Percentiles rank a stretch among this genome's conserved stretches.
Evolutionary conservation across 2,329 filamentous ascomycete genomes (phyloP).

Genomic region (Fusarium longipes): DNA sequence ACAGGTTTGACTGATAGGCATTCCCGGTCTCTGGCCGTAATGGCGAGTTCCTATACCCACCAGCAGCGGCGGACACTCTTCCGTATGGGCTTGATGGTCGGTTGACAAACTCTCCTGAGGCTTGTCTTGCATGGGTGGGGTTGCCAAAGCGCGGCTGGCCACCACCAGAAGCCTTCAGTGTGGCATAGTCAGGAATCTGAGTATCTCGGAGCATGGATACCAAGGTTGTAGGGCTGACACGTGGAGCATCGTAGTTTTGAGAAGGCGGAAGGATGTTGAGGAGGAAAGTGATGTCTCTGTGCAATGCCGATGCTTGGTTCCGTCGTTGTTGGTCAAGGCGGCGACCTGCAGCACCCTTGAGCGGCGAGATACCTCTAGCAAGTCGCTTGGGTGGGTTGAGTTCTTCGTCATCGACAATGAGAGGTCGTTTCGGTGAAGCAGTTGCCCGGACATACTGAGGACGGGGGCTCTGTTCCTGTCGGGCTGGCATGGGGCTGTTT

Average conservation of each 20-base stretch:
- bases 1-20: slow-evolving; percentile 46
- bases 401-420: slow-evolving; percentile 77
- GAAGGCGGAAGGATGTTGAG: slow-evolving; percentile 80
- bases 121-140: slow-evolving; percentile 54
- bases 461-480: slow-evolving; percentile 58
- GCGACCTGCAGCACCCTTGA: slow-evolving; percentile 90
- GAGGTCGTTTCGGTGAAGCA: slow-evolving; percentile 71
- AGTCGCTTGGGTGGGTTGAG: slow-evolving; percentile 84
- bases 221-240: slow-evolving; percentile 77
- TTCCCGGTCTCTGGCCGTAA: slow-evolving; percentile 59
- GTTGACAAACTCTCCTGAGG: slow-evolving; percentile 57
- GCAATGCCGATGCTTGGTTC: slow-evolving; percentile 74
- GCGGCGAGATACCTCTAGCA: slow-evolving; percentile 86
- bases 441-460: slow-evolving; percentile 60
- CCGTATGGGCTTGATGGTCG: slow-evolving; percentile 63
- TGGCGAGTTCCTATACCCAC: slow-evolving; percentile 64
- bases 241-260: slow-evolving; percentile 75
- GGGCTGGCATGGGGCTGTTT: slow-evolving; percentile 56
- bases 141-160: slow-evolving; percentile 52
- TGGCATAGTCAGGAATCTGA: slow-evolving; percentile 69
- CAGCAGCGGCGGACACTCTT: slow-evolving; percentile 54
- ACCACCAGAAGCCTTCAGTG: slow-evolving; percentile 62
- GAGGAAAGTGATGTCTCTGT: slow-evolving; percentile 73
- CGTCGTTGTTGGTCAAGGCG: slow-evolving; percentile 82
- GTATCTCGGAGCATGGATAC: slow-evolving; percentile 78